Conservation (phyloP, 176 grass and related monocot genomes). For the Phoenix roebelenii region DNA sequence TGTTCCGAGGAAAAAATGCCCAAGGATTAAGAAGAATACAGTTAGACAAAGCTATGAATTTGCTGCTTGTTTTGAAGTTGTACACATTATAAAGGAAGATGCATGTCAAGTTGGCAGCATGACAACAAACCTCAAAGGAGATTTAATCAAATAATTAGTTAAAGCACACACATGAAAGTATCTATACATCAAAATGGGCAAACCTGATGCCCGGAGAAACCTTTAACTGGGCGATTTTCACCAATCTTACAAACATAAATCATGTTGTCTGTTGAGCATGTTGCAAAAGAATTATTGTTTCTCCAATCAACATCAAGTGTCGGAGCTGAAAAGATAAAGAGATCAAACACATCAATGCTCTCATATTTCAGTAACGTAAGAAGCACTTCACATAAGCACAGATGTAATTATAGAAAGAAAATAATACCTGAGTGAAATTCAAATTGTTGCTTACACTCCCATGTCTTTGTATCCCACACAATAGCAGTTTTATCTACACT, state of each 20-base stretch:
- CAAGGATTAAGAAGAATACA: too few species aligned
- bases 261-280: constrained; percentile 93
- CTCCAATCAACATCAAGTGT: constrained; percentile 98
- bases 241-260: constrained; percentile 98
- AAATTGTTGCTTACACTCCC: constrained; percentile 97
- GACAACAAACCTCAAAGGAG: too few species aligned
- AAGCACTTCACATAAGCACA: too few species aligned
- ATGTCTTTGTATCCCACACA: constrained; percentile 97
- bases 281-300: constrained; percentile 95
- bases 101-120: too few species aligned
- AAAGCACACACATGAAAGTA: background rate
- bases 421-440: constrained; percentile 88
- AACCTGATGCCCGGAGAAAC: constrained; percentile 85
- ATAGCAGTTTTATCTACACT: constrained; percentile 99
- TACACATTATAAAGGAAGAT: too few species aligned
- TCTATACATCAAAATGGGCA: background rate
- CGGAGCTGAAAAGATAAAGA: constrained; percentile 53
- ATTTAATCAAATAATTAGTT: too few species aligned
- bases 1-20: too few species aligned
- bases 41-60: too few species aligned
- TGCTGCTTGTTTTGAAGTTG: too few species aligned
- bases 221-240: constrained; percentile 59
- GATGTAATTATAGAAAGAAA: constrained; percentile 2
- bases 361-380: background rate
- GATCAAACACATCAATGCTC: background rate